Base-by-base conservation (phyloP, 495 filamentous ascomycete genomes). In the Hypoxylon trugodes region DNA sequence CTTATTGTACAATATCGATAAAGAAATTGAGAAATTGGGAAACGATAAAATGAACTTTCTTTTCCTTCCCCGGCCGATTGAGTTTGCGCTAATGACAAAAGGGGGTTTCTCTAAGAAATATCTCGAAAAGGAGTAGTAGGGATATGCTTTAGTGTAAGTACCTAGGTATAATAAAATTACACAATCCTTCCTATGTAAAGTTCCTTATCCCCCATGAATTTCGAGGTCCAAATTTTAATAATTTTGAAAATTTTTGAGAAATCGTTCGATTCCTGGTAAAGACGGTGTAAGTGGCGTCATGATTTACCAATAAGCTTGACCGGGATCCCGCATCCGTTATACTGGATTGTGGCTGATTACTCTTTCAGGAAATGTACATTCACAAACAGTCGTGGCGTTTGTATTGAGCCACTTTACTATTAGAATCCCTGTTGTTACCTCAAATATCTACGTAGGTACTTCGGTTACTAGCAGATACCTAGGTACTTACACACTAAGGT, bases 271-370 rank as follows among this genome's bases (percentile, higher is more conserved):
- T 13, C 56, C 42, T 12, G 41, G 30, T 46, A 26, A 9, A 25
- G 49, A 48, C 50, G 32, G 41, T 55, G 48, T 40, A 26, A 60
- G 56, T 66, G 56, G 62, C 62, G 56, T 66, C 56, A 61, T 66
- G 43, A 60, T 28, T 45, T 43, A 9, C 56, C 54, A 65, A 63
- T 56, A 35, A 51, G 46, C 37, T 58, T 21, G 28, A 36, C 32
- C 28, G 16, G 45, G 32, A 46, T 57, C 8, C 4, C 33, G 7
- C n/a, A 8, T 15, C 4, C 24, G 3, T 41, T 15, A 21, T 2
- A 13, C 13, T 21, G 15, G 16, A 15, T 2, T 48, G 45, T 48
- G 45, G 45, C 45, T 48, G 5, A 16, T 25, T 33, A 10, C n/a
- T n/a, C n/a, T n/a, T n/a, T n/a, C n/a, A n/a, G n/a, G n/a, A n/a